These are phyloP conservation scores for Hemisphaericaspora xylofermentans DNA, from an alignment of 1,139 yeast species.

Conservation along the genomic window DNA sequence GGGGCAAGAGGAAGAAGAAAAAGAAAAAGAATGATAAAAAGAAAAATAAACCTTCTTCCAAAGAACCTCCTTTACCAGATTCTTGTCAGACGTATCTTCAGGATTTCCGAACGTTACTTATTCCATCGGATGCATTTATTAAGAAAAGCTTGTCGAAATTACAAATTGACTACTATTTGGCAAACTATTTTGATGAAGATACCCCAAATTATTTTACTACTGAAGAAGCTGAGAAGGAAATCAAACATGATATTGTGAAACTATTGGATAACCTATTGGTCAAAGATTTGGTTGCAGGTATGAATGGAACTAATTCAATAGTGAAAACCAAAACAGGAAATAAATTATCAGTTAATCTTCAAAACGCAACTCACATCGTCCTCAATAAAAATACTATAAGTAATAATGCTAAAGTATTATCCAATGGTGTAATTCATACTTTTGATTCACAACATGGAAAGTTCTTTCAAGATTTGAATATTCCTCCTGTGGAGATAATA, in stretches of 20 bases:
- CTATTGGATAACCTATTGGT: constrained; percentile 31
- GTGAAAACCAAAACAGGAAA: constrained; percentile 8
- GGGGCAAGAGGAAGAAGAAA: constrained; percentile 11
- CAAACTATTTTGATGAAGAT: constrained; percentile 24
- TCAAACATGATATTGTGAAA: constrained; percentile 27
- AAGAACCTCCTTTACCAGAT: constrained; percentile 16
- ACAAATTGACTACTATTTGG: constrained; percentile 31
- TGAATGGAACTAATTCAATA: constrained; percentile 27
- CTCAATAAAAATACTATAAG: constrained; percentile 20
- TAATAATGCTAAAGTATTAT: constrained; percentile 43
- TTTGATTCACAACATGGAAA: constrained; percentile 33
- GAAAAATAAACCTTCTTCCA: not conserved
- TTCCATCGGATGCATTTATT: constrained; percentile 37
- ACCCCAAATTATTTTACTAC: constrained; percentile 25
- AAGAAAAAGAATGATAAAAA: constrained; percentile 14
- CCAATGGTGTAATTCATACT: constrained; percentile 65
- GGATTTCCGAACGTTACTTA: constrained; percentile 29
- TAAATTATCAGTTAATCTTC: constrained; percentile 5
- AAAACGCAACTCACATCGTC: constrained; percentile 10
- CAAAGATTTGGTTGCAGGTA: constrained; percentile 29
- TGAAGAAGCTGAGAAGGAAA: constrained; percentile 33
- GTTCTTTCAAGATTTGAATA: constrained; percentile 31
- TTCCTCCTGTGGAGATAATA: constrained; percentile 46
- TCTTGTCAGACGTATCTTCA: constrained; percentile 32
- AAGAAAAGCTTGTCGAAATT: constrained; percentile 26